Evolutionary conservation across 2,329 filamentous ascomycete genomes (phyloP), one percentile per base, ranked within the genome.

Genomic region (Xylariaceae sp.): DNA sequence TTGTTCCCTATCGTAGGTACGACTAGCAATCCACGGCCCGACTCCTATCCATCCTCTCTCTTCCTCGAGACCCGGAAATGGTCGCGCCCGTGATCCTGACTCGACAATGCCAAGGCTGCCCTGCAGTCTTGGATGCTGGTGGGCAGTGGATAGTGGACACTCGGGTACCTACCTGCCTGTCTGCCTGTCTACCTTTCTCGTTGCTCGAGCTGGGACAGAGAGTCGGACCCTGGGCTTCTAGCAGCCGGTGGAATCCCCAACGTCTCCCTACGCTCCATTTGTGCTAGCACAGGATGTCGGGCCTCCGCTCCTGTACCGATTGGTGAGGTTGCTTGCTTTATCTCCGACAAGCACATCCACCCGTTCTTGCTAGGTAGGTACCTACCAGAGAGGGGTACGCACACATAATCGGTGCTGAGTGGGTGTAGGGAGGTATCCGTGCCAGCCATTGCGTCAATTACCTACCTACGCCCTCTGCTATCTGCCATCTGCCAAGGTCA

Each of bases 31-130:
- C 47, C 18, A 11, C 47, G 47, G 47, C 47, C 49, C 49, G 49
- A 51, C 49, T 51, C 49, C 49, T 4, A 6, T 35, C 35, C 10
- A 6, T 10, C 11, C 7, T n/a, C 35, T 51, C 13, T 35, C 18
- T 13, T 15, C 34, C 50, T 18, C n/a, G 30, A n/a, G 34, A 39
- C 34, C 50, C 11, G 7, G 30, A n/a, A 15, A 39, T 11, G 30
- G 30, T 56, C 56, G 50, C 37, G 56, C 50, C 56, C 58, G 54
- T 48, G 45, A n/a, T 18, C 34, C 57, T 60, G 55, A 64, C 59
- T 61, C 55, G 52, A 52, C 17, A 9, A 50, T 37, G 44, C 48
- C 51, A 57, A n/a, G 49, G 4, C 45, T 30, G 45, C 15, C 15
- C 15, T 18, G 2, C 2, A 49, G 37, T 42, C 7, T 13, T 42